phyloP scores from a whole-genome alignment of 2,329 filamentous ascomycete genomes.

The Colletotrichum nymphaeae region DNA sequence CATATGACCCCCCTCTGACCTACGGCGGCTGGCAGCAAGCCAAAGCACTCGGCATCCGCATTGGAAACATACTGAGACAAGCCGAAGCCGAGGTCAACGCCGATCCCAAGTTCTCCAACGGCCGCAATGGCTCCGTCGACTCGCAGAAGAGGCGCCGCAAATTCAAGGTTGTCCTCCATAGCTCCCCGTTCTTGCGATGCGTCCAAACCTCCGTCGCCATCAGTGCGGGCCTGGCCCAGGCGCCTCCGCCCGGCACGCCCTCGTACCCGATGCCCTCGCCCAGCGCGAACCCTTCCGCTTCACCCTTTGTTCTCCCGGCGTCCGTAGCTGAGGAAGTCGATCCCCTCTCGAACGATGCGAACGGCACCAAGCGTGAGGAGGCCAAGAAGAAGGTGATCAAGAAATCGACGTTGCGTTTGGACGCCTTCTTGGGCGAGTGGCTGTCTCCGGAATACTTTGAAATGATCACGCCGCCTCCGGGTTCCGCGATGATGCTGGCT shows the following conservation, averaged over 20 bases:
- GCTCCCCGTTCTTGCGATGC: slow-evolving; percentile 93
- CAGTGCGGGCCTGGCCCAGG: slow-evolving; percentile 83
- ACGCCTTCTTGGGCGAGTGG: slow-evolving; percentile 97
- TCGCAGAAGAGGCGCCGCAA: slow-evolving; percentile 61
- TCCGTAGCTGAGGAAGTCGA: slow-evolving; percentile 24
- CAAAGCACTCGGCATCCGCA: slow-evolving; percentile 82
- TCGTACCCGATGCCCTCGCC: slow-evolving; percentile 47
- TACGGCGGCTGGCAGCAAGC: slow-evolving; percentile 95
- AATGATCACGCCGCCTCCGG: slow-evolving; percentile 88
- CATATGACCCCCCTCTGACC: slow-evolving; percentile 94
- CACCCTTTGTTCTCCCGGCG: slow-evolving; percentile 29
- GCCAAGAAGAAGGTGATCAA: slow-evolving; percentile 51
- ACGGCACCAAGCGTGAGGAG: slow-evolving; percentile 17
- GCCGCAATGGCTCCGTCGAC: slow-evolving; percentile 36
- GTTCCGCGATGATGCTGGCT: slow-evolving; percentile 87
- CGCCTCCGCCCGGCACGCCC: slow-evolving; percentile 47
- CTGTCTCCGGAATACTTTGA: slow-evolving; percentile 94
- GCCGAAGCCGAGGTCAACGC: slow-evolving; percentile 57
- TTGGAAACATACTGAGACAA: slow-evolving; percentile 76
- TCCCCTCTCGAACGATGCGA: slow-evolving; percentile 31
- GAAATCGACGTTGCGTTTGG: slow-evolving; percentile 79
- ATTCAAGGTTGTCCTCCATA: slow-evolving; percentile 88
- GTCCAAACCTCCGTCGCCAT: slow-evolving; percentile 92
- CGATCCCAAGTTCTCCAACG: slow-evolving; percentile 36
- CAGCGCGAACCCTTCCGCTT: slow-evolving; percentile 31